Conservation (phyloP, 352 stramenopile genomes). For the Phytophthora agathidicida region DNA sequence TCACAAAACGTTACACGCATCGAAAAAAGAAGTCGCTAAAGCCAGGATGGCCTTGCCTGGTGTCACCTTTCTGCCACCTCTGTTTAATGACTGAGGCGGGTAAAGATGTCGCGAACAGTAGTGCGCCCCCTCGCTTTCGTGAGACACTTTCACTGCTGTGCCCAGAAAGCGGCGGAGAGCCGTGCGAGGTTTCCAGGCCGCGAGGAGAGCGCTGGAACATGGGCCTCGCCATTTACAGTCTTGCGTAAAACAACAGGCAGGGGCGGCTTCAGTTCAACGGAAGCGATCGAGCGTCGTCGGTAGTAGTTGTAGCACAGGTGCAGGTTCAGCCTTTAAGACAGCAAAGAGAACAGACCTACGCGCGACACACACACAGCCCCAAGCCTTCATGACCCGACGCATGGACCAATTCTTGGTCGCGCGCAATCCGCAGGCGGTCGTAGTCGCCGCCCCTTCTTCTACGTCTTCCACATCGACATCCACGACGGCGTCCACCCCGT, state of each 20-base stretch:
- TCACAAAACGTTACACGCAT: slow-evolving; percentile 30
- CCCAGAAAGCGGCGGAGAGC: slow-evolving; percentile 35
- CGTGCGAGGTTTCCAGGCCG: slow-evolving; percentile 30
- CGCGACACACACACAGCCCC: slow-evolving; percentile 4
- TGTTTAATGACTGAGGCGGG: neutral
- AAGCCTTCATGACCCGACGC: slow-evolving; percentile 35
- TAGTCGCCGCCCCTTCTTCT: slow-evolving; percentile 15
- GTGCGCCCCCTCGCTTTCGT: slow-evolving; percentile 33
- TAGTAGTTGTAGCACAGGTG: slow-evolving; percentile 18
- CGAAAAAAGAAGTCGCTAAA: slow-evolving; percentile 16
- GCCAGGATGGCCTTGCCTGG: too few species aligned
- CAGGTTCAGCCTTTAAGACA: slow-evolving; percentile 3
- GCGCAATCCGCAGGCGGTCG: slow-evolving; percentile 21
- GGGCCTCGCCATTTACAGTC: slow-evolving; percentile 34
- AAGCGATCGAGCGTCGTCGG: slow-evolving; percentile 13
- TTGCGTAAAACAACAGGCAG: slow-evolving; percentile 32
- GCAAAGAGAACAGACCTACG: too few species aligned
- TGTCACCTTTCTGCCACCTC: too few species aligned
- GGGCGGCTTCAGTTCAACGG: slow-evolving; percentile 10
- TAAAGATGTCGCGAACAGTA: neutral
- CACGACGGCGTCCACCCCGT: slow-evolving; percentile 8
- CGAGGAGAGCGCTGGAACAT: slow-evolving; percentile 3
- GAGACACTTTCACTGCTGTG: slow-evolving; percentile 37
- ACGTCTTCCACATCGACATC: slow-evolving; percentile 12
- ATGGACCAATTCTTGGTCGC: slow-evolving; percentile 37